Evolutionary conservation across 129 eudicot genomes (phyloP).

Genomic region (Lonicera japonica): DNA sequence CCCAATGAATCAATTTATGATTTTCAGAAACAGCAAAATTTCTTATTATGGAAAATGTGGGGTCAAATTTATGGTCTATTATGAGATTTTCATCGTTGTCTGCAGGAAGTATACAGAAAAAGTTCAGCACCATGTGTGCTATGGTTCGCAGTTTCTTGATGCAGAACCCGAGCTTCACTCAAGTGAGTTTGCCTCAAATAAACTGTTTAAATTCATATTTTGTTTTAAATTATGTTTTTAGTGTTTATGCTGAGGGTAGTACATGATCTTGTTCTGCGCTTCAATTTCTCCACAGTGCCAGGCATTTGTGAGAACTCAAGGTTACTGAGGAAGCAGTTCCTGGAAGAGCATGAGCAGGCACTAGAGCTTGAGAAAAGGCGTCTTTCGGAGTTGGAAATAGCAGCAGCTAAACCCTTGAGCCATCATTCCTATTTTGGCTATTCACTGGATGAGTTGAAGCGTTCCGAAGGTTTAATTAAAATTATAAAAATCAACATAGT

Average conservation of each 20-base stretch:
- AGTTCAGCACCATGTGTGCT: conserved; percentile 27
- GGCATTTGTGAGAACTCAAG: conserved; percentile 34
- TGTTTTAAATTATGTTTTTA: background rate
- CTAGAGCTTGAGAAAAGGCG: conserved; percentile 49
- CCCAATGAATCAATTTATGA: too few relatives aligned
- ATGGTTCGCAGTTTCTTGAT: conserved; percentile 28
- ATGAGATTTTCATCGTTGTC: background rate
- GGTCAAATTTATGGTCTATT: background rate
- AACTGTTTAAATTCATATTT: background rate
- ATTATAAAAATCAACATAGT: background rate
- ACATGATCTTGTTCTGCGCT: background rate
- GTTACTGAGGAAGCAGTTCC: conserved; percentile 38
- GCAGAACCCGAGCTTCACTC: conserved; percentile 34
- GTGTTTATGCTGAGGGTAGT: background rate
- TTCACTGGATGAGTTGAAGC: conserved; percentile 42
- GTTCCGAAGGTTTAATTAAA: conserved; percentile 43
- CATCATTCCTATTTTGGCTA: conserved; percentile 26
- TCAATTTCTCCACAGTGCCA: conserved; percentile 27
- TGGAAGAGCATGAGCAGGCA: conserved; percentile 51
- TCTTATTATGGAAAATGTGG: background rate
- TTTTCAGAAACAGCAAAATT: background rate
- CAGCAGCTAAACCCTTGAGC: conserved; percentile 25
- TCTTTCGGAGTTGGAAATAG: conserved; percentile 46
- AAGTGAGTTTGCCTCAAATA: conserved; percentile 20
- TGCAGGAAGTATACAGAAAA: conserved; percentile 41